phyloP scores from a whole-genome alignment of 2,329 filamentous ascomycete species.

The Arthrinium puccinioides region DNA sequence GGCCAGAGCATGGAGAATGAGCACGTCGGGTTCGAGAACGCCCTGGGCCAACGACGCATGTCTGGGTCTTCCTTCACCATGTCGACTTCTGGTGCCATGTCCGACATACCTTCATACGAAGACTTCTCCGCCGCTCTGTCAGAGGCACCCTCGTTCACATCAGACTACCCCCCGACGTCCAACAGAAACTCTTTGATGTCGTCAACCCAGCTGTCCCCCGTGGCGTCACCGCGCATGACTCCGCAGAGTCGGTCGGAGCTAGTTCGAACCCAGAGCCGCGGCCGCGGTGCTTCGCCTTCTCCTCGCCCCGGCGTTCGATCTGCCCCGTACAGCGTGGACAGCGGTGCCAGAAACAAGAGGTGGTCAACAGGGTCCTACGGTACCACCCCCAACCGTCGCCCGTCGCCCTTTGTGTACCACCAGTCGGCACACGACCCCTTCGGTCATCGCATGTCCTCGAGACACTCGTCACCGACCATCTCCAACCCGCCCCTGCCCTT shows the following conservation, averaged over 20 bases:
- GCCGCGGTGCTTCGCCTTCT: constrained; percentile 60
- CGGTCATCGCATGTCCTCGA: constrained; percentile 48
- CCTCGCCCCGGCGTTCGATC: constrained; percentile 61
- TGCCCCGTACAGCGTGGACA: constrained; percentile 64
- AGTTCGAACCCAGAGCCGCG: constrained; percentile 58
- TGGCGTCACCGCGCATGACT: constrained; percentile 62
- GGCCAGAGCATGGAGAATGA: constrained; percentile 43
- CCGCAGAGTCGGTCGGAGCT: constrained; percentile 53
- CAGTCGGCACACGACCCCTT: constrained; percentile 49
- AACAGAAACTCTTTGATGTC: constrained; percentile 65
- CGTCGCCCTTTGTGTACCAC: constrained; percentile 56
- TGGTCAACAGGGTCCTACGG: constrained; percentile 74
- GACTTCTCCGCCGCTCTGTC: constrained; percentile 61
- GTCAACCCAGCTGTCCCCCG: constrained; percentile 64
- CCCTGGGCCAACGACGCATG: constrained; percentile 53
- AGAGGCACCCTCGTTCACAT: constrained; percentile 59
- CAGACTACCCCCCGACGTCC: constrained; percentile 59
- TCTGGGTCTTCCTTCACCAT: constrained; percentile 69
- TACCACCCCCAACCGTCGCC: constrained; percentile 45
- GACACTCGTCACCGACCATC: constrained; percentile 43
- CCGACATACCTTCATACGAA: constrained; percentile 64
- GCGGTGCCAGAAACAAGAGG: constrained; percentile 57
- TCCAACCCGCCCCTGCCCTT: constrained; percentile 41
- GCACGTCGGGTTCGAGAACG: constrained; percentile 40
- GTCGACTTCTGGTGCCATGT: constrained; percentile 57